Conservation (phyloP, 805 yeast genomes). For the Candida fluviatilis region DNA sequence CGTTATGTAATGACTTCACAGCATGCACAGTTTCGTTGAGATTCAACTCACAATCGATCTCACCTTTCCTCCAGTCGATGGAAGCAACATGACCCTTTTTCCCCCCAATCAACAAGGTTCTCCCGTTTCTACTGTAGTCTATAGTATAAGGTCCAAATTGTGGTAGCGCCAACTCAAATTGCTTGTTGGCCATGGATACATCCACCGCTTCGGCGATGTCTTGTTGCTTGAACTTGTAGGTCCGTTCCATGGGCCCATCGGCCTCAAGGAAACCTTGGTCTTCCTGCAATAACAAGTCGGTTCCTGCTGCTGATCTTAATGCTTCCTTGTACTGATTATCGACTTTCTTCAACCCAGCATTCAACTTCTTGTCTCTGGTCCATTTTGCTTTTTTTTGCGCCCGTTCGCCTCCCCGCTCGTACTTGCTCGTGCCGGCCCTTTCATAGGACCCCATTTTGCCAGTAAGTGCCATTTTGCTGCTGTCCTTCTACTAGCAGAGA, state of each 20-base stretch:
- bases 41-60: constrained; percentile 73
- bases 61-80: constrained; percentile 92
- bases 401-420: constrained; percentile 19
- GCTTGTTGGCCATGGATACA: constrained; percentile 66
- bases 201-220: constrained; percentile 79
- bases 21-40: constrained; percentile 87
- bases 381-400: constrained; percentile 21
- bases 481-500: background rate
- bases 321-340: constrained; percentile 77
- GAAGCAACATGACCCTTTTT: constrained; percentile 92
- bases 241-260: constrained; percentile 86
- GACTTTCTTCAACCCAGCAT: constrained; percentile 59
- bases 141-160: constrained; percentile 84
- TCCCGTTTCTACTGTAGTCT: constrained; percentile 85
- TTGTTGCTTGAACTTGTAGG: constrained; percentile 77
- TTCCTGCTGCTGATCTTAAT: constrained; percentile 75
- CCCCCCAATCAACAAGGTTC: constrained; percentile 81
- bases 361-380: constrained; percentile 56
- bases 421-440: constrained; percentile 21
- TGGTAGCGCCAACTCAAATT: constrained; percentile 64
- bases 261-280: constrained; percentile 85
- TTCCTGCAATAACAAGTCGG: constrained; percentile 83
- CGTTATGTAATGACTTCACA: constrained; percentile 86
- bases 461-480: constrained; percentile 12
- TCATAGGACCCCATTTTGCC: constrained; percentile 18